These are phyloP conservation scores for Hypsizygus ulmarius DNA, from an alignment of 1,284 basidiomycete genomes.

Conservation along the genomic window DNA sequence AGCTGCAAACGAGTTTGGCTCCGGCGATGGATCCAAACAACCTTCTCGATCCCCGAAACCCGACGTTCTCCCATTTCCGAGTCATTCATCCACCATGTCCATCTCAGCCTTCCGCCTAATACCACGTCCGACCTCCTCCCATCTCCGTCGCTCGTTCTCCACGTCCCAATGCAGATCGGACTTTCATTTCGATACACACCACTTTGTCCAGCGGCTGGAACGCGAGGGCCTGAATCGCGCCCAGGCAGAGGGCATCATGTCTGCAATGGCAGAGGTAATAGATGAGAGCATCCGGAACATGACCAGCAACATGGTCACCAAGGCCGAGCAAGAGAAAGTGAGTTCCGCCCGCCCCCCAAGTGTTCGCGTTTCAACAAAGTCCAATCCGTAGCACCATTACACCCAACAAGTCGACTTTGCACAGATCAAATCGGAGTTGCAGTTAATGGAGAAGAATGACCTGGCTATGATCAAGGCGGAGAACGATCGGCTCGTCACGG, in stretches of 20 bases:
- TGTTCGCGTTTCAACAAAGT: neutral
- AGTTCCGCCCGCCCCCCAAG: constrained; percentile 13
- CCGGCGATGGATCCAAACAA: too few species aligned
- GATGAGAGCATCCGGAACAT: constrained; percentile 94
- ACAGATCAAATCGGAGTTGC: constrained; percentile 93
- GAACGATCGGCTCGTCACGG: constrained; percentile 87
- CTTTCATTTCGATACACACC: constrained; percentile 93
- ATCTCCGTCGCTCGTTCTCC: constrained; percentile 27
- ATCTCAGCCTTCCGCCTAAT: constrained; percentile 5
- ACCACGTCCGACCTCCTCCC: neutral
- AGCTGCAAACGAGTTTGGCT: too few species aligned
- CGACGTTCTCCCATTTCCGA: too few species aligned
- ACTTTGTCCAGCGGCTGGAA: constrained; percentile 88
- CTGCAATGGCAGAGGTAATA: constrained; percentile 91
- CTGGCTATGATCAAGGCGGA: constrained; percentile 94
- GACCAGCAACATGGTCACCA: constrained; percentile 92
- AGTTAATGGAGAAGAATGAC: constrained; percentile 97
- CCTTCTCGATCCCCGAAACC: too few species aligned
- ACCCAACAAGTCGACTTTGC: constrained; percentile 98
- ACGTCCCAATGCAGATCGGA: constrained; percentile 28
- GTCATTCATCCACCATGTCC: neutral
- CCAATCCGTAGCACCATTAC: constrained; percentile 73
- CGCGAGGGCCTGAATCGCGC: constrained; percentile 82
- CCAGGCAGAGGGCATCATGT: constrained; percentile 95
- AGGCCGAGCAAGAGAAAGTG: constrained; percentile 93